phyloP scores from a whole-genome alignment of 2,329 filamentous ascomycete species.

The Fusarium tuaranense region DNA sequence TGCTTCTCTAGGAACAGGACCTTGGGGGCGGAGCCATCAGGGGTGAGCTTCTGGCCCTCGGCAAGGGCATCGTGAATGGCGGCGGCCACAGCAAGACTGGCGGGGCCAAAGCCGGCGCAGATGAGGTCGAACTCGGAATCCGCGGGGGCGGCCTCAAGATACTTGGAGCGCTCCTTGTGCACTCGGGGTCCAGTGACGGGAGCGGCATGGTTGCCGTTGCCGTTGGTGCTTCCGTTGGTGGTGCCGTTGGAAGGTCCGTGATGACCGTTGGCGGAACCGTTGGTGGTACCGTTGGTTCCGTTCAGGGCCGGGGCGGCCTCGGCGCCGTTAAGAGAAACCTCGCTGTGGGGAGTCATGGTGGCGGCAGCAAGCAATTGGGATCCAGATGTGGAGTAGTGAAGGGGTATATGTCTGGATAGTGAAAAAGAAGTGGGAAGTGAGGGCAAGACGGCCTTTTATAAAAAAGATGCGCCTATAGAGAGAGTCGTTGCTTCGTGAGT shows the following conservation, averaged over 20 bases:
- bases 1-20: conserved; percentile 92
- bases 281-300: conserved; percentile 37
- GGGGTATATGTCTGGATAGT: conserved; percentile 19
- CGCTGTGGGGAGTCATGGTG: conserved; percentile 53
- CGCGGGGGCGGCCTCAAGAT: conserved; percentile 46
- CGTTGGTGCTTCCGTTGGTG: conserved; percentile 31
- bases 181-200: conserved; percentile 35
- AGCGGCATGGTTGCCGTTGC: conserved; percentile 39
- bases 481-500: conserved; percentile 13
- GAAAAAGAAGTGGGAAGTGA: not conserved
- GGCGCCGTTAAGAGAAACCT: conserved; percentile 45
- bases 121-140: conserved; percentile 84
- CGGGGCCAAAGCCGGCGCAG: conserved; percentile 93
- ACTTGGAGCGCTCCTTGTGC: conserved; percentile 40
- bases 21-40: conserved; percentile 67
- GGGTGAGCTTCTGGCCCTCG: conserved; percentile 56
- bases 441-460: conserved; percentile 3
- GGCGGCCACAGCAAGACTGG: conserved; percentile 88
- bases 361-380: conserved; percentile 9
- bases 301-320: conserved; percentile 38
- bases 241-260: conserved; percentile 28
- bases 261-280: conserved; percentile 19
- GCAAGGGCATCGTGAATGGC: conserved; percentile 85
- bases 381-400: conserved; percentile 5
- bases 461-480: conserved; percentile 13